phyloP scores from a whole-genome alignment of 2,329 filamentous ascomycete genomes.

The Colletotrichum destructivum region DNA sequence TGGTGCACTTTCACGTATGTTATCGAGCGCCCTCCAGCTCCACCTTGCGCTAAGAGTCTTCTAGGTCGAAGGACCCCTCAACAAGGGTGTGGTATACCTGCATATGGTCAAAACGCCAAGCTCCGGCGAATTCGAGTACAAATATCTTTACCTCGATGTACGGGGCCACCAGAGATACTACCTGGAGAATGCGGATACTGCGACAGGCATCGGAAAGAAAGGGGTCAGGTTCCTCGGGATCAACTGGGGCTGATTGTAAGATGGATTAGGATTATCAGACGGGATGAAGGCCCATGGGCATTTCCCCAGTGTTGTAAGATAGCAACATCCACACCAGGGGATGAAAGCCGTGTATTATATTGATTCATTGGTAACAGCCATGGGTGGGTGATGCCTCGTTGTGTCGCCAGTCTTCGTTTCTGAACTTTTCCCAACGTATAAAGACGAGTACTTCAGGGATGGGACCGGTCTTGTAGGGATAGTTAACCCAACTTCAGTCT shows the following conservation, averaged over 20 bases:
- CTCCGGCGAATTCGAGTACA: conserved; percentile 81
- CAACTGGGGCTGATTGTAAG: conserved; percentile 63
- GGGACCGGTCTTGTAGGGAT: not conserved
- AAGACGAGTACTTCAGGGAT: not conserved
- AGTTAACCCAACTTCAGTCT: not conserved
- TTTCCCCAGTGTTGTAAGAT: conserved; percentile 9
- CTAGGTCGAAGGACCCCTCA: conserved; percentile 83
- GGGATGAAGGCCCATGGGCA: not conserved
- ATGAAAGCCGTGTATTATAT: not conserved
- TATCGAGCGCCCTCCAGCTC: not conserved
- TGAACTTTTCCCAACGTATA: no score
- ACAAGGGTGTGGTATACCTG: conserved; percentile 80
- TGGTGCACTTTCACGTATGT: conserved; percentile 87
- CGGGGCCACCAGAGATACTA: conserved; percentile 78
- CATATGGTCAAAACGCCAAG: conserved; percentile 82
- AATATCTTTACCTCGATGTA: conserved; percentile 85
- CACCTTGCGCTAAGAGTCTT: conserved; percentile 34
- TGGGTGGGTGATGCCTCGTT: not conserved
- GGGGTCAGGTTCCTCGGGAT: conserved; percentile 74
- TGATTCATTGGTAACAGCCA: not conserved
- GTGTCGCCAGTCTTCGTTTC: not conserved
- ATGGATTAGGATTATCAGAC: not conserved
- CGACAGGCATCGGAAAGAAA: conserved; percentile 55
- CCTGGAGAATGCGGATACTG: conserved; percentile 72
- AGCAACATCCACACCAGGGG: not conserved